Evolutionary conservation across 2,329 filamentous ascomycete species (phyloP), one percentile per base, ranked within the genome.

Genomic region (Thermomyces lanuginosus): DNA sequence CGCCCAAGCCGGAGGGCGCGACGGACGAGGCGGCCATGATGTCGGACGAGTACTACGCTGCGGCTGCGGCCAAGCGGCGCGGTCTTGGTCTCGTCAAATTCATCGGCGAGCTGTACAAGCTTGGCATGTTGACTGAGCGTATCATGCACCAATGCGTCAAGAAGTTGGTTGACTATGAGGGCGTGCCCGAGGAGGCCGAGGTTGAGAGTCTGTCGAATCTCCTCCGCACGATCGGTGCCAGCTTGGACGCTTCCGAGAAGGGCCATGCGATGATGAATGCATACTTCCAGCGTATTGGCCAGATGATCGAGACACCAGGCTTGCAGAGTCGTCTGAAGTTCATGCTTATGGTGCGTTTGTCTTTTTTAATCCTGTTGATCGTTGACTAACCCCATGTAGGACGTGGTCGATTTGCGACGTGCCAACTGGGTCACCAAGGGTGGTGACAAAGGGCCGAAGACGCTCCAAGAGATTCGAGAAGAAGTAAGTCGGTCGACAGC

Each of bases 111-210:
- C 72, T 98, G 23, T 98, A 92, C 72, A 98, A 95, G 66, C 73
- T 98, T 34, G 76, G 78, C 51, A 98, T 98, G 89, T 69, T 98
- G 55, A 98, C 89, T 35, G 81, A 93, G 55, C 80, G 86, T 53
- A 98, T 98, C 59, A 98, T 98, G 89, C 86, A 98, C 63, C 82
- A 93, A 58, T 98, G 89, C 68, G 83, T 98, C 15, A 76, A 83
- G 61, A 92, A 92, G 58, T 70, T 98, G 37, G 80, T 98, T 40
- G 86, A 98, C 58, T 95, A 91, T 56, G 77, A 86, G 47, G 83
- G 81, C 35, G 63, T 82, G 34, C 89, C 89, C 22, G 89, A 98
- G 43, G 89, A 98, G 59, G 80, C 86, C 28, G 84, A 93, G 53
- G 77, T 98, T 34, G 89, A 98, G 65, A 92, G 82, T 41, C 72